Base-by-base conservation (phyloP, 148 eudicot genomes). In the Rhododendron henanense region DNA sequence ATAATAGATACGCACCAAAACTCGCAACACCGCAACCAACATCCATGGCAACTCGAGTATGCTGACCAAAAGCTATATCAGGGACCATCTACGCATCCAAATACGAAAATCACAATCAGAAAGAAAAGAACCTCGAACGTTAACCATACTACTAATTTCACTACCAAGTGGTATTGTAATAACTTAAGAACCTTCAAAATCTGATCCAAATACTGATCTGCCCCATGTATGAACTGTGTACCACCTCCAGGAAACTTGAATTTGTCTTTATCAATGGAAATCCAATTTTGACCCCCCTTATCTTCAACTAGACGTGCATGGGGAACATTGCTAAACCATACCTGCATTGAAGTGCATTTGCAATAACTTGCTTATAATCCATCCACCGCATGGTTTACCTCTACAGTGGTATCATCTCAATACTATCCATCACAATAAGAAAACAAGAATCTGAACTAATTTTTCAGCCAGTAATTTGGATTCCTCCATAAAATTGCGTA, bases 1-100 rank as follows among this genome's bases (percentile, higher is more conserved):
- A 95, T 85, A 95, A 85, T 78, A 97, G 90, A 92, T 95, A 97
- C 35, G 98, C 99, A 63, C 99, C 98, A 89, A 97, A 97, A 90
- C 99, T 97, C 57, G 99, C 98, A 78, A 97, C 99, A 87, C 99
- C 99, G 88, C 99, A 97, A 44, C 99, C 99, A 86, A 95, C 95
- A 87, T 97, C 99, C 90, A 97, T 89, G 75, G 87, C 98, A 92
- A 95, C 91, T 79, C 98, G 94, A 13, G 96, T 95, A 88, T 93
- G 94, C 59, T 82, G 86, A 79, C 99, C 94, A 87, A 92, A 92
- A 35, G 92, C 87, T 81, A 92, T 92, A 44, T 91, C 93, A 86
- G 94, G 91, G 67, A 92, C 74, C 94, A 92, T 92, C 94, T 92
- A 80, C 4, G 76, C 35, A 85, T 37, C 19, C 50, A 67, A 37